A percentile compares a stretch with the other conserved stretches of the same genome.
These are phyloP conservation scores for Cordia subcordata DNA, from an alignment of 257 asterid genomes.

Conservation along the genomic window DNA sequence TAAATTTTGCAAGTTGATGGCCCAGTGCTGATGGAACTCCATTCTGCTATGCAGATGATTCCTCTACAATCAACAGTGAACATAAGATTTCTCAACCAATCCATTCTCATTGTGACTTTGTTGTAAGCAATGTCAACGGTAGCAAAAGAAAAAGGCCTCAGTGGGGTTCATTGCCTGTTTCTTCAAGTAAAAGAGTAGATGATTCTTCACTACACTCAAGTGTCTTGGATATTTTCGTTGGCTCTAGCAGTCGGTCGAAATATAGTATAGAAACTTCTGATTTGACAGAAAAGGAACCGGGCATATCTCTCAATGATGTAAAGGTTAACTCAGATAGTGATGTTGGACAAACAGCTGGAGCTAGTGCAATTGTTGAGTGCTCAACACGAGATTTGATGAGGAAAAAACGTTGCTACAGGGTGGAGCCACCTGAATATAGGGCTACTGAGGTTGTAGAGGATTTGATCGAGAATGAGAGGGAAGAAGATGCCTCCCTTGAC, in stretches of 20 bases:
- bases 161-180: constrained; percentile 79
- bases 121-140: constrained; percentile 28
- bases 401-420: constrained; percentile 58
- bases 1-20: neutral
- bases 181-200: constrained; percentile 31
- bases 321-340: constrained; percentile 24
- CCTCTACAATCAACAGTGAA: constrained; percentile 34
- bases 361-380: constrained; percentile 43
- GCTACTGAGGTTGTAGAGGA: constrained; percentile 22
- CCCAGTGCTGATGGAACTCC: no score
- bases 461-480: constrained; percentile 14
- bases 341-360: constrained; percentile 25
- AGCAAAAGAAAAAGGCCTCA: constrained; percentile 45
- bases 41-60: neutral
- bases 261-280: constrained; percentile 25
- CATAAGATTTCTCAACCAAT: constrained; percentile 23
- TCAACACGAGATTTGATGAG: constrained; percentile 86
- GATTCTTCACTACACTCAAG: constrained; percentile 28
- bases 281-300: constrained; percentile 30
- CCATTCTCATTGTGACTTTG: constrained; percentile 20
- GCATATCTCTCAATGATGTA: constrained; percentile 19
- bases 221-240: constrained; percentile 15
- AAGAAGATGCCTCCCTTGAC: constrained; percentile 22
- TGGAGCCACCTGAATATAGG: constrained; percentile 38
- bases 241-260: constrained; percentile 22